Evolutionary conservation across 1,284 basidiomycete species (phyloP).

Genomic region (Xanthoconium separans): DNA sequence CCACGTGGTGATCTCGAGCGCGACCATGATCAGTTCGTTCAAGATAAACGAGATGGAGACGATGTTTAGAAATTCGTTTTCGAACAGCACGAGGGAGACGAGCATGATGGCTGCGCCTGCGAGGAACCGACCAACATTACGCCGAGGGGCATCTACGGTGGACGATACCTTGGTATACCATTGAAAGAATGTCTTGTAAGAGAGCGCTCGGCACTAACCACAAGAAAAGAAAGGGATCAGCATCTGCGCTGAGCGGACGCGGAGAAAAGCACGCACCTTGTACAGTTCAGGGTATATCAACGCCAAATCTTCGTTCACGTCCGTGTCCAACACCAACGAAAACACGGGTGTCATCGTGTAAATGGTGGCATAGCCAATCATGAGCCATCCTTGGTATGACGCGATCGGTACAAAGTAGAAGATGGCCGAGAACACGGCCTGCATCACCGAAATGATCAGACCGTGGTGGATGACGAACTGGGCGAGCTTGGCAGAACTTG

Average conservation of each 20-base stretch:
- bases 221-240: constrained; percentile 7
- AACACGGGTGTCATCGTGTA: constrained; percentile 99
- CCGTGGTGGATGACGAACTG: constrained; percentile 99
- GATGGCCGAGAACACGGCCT: constrained; percentile 95
- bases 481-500: constrained; percentile 95
- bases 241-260: not conserved
- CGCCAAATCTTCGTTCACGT: constrained; percentile 95
- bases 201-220: constrained; percentile 81
- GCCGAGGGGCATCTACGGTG: too few relatives aligned
- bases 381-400: constrained; percentile 96
- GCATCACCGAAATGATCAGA: constrained; percentile 96
- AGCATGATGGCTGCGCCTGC: constrained; percentile 98
- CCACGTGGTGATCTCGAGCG: constrained; percentile 97
- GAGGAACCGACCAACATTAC: too few relatives aligned
- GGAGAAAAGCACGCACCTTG: constrained; percentile 56
- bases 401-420: constrained; percentile 99
- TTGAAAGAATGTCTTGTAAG: constrained; percentile 96
- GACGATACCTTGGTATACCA: constrained; percentile 99
- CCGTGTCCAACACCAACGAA: constrained; percentile 92
- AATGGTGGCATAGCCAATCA: constrained; percentile 96
- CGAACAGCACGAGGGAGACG: constrained; percentile 92
- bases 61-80: constrained; percentile 97
- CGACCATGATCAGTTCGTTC: constrained; percentile 99
- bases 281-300: constrained; percentile 97
- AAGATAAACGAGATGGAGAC: constrained; percentile 98